These are phyloP conservation scores for Chlorokybus atmophyticus DNA, from an alignment of 139 green algal genomes.

Conservation along the genomic window DNA sequence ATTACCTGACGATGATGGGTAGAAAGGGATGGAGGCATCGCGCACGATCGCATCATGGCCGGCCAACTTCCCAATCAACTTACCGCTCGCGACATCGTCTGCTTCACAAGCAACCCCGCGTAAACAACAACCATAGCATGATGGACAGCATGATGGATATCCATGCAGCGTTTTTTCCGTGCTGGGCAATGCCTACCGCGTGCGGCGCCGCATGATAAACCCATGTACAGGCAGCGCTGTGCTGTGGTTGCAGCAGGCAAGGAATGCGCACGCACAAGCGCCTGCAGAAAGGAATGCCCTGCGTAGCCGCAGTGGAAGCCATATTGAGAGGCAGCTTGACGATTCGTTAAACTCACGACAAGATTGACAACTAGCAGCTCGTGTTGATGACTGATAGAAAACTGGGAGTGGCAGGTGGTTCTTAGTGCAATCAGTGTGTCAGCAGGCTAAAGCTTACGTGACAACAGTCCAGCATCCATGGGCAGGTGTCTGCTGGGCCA, in stretches of 20 bases:
- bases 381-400: background rate
- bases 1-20: background rate
- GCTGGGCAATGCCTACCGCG: too few species aligned
- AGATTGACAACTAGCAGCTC: background rate
- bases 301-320: conserved; percentile 58
- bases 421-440: background rate
- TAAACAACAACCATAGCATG: too few species aligned
- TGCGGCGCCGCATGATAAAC: conserved; percentile 44
- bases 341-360: background rate
- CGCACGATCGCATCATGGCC: conserved; percentile 1
- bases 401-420: background rate
- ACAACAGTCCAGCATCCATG: background rate
- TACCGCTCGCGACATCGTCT: conserved; percentile 62
- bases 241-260: conserved; percentile 53
- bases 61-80: conserved; percentile 20
- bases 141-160: too few species aligned
- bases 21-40: background rate
- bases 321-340: conserved; percentile 58
- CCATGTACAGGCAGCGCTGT: conserved; percentile 75
- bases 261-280: too few species aligned
- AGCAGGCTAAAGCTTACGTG: background rate
- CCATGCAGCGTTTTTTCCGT: too few species aligned
- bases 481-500: background rate
- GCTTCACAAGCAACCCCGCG: too few species aligned
- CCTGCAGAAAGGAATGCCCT: conserved; percentile 63